Conservation (phyloP, 495 filamentous ascomycete species). For the Evernia prunastri region DNA sequence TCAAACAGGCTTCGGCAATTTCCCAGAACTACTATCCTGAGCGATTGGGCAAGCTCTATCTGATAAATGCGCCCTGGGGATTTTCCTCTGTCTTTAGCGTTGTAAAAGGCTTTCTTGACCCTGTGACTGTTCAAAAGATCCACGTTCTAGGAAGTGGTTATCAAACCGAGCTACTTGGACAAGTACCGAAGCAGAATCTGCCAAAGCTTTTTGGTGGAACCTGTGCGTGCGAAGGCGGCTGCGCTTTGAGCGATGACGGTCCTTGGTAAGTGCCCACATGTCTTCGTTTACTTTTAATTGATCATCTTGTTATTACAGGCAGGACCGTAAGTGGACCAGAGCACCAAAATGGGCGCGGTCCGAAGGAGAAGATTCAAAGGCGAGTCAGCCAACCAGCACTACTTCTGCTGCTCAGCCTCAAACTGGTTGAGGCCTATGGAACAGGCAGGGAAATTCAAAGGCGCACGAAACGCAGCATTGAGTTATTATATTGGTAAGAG, state of each 20-base stretch:
- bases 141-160: conserved; percentile 78
- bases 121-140: conserved; percentile 94
- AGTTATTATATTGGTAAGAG: conserved; percentile 5
- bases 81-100: conserved; percentile 77
- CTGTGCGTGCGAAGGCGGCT: conserved; percentile 79
- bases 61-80: conserved; percentile 97
- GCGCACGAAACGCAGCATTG: conserved; percentile 13
- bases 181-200: conserved; percentile 87
- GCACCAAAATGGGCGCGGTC: conserved; percentile 60
- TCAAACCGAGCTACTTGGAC: conserved; percentile 71
- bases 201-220: conserved; percentile 78
- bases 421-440: conserved; percentile 7
- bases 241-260: conserved; percentile 78
- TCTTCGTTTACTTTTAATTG: not conserved
- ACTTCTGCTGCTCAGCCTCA: conserved; percentile 19
- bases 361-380: conserved; percentile 30
- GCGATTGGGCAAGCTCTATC: conserved; percentile 77
- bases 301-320: conserved; percentile 24
- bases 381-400: conserved; percentile 27
- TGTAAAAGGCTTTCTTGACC: conserved; percentile 88
- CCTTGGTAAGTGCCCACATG: conserved; percentile 67
- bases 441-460: conserved; percentile 6
- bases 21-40: conserved; percentile 98
- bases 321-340: conserved; percentile 65
- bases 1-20: conserved; percentile 61